Base-by-base conservation (phyloP, 208 protist species). In the Cochliopodium minus region DNA sequence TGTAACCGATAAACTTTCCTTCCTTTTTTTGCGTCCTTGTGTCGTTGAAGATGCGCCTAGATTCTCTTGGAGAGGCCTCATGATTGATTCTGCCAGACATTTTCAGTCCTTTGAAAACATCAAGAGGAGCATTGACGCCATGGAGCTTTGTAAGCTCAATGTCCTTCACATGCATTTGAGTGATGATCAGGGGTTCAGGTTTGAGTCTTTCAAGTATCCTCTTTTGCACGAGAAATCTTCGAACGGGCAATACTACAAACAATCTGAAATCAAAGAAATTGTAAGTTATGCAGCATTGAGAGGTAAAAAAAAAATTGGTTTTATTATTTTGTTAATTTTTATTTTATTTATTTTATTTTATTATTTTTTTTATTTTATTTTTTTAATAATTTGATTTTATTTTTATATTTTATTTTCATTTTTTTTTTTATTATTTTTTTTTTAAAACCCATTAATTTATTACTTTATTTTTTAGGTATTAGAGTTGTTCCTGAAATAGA, bases 1-100 rank as follows among this genome's bases (percentile, higher is more conserved):
- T n/a, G n/a, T n/a, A n/a, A n/a, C n/a, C n/a, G n/a, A n/a, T n/a
- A n/a, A n/a, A n/a, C n/a, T n/a, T n/a, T n/a, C n/a, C n/a, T n/a
- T n/a, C n/a, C n/a, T n/a, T n/a, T n/a, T n/a, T n/a, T n/a, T n/a
- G n/a, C n/a, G n/a, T 13, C 70, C 69, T 7, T 13, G 22, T 13
- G 0, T 5, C 0, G 76, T 83, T 13, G 3, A 3, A 7, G 77
- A 83, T 45, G 28, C 9, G 4, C 77, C 77, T 40, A 42, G 73
- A 36, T 83, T 74, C 29, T 13, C 30, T 43, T 70, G 70, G 58
- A 48, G 77, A 39, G 77, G 76, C 23, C 34, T 83, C 2, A 62
- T 83, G 63, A 50, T 83, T 52, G 77, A 83, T 58, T 61, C 43
- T 20, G 47, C 75, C 6, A 40, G 77, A 29, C 76, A 83, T 53